Evolutionary conservation across 805 yeast species (phyloP), one percentile per base, ranked within the genome.

Genomic region (Ogataea nitratoaversa): DNA sequence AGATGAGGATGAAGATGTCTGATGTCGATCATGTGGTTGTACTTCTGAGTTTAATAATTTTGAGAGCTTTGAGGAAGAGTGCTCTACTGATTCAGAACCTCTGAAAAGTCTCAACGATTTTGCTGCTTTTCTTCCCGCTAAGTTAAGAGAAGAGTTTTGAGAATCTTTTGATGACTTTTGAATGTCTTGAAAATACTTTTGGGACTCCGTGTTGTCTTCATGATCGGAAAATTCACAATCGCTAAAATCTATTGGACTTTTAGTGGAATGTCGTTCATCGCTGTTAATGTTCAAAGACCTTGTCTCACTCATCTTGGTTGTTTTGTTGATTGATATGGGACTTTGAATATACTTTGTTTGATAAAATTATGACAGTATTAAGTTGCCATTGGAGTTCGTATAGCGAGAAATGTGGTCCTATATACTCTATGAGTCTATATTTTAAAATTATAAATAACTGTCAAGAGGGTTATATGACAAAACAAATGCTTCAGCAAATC

Each of bases 111-210:
- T 61, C 19, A 79, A 57, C 1, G 82, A 73, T 37, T 73, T 65
- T 11, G 83, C 82, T 0, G 82, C 82, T 50, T 76, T 76, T 43
- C 82, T 62, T 5, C 80, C 80, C 1, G 78, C 67, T 27, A 71
- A 37, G 49, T 53, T 54, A 8, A 27, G 19, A 19, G 39, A 19
- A 8, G 48, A 32, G 30, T 31, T 32, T 33, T 38, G 34, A 12
- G 37, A 20, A 19, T 35, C 40, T 39, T 37, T 33, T 27, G 43
- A 8, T n/a, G 24, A 19, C 28, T 20, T 31, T 23, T 36, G 40
- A 23, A n/a, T n/a, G n/a, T n/a, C n/a, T n/a, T n/a, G n/a, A 22
- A 22, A 7, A n/a, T 19, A 28, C 14, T 32, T 24, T 16, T 29
- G 36, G 20, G 4, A 31, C 12, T 17, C 19, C 19, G 20, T 30